Percentiles rank a stretch among this genome's conserved stretches.
Evolutionary conservation across 805 yeast genomes (phyloP).

Genomic region (Myxozyma melibiosi): DNA sequence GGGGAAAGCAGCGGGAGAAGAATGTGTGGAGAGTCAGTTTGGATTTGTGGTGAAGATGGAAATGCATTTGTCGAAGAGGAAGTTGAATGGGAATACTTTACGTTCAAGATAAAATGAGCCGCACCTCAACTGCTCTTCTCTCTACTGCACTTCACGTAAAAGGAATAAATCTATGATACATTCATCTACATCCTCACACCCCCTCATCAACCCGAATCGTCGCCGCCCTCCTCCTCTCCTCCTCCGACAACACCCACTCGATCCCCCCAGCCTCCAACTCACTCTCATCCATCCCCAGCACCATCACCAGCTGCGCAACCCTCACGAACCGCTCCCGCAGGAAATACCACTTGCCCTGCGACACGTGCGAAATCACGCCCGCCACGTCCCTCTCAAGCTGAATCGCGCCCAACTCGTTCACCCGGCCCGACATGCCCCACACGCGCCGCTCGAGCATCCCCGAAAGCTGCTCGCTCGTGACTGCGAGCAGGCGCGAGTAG

Average conservation of each 20-base stretch:
- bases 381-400: constrained; percentile 82
- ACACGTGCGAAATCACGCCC: constrained; percentile 66
- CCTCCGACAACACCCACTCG: constrained; percentile 77
- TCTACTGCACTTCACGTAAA: not conserved
- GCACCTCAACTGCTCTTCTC: not conserved
- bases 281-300: constrained; percentile 79
- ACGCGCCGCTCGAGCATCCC: constrained; percentile 64
- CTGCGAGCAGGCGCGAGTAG: constrained; percentile 51
- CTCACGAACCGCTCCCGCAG: constrained; percentile 76
- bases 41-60: too few species aligned
- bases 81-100: too few species aligned
- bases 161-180: constrained; percentile 6
- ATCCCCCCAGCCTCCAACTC: constrained; percentile 50
- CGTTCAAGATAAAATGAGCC: constrained; percentile 1
- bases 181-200: not conserved
- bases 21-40: too few species aligned
- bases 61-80: too few species aligned
- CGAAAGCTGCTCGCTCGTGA: constrained; percentile 59
- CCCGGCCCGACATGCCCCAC: constrained; percentile 63
- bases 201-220: constrained; percentile 50
- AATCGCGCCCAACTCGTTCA: constrained; percentile 81
- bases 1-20: too few species aligned
- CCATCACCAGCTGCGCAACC: constrained; percentile 80
- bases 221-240: constrained; percentile 68
- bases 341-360: constrained; percentile 66